Percentiles rank a stretch among this genome's conserved stretches.
phyloP scores from a whole-genome alignment of 768 basidiomycete species.

The Boletus rubroflammeus region DNA sequence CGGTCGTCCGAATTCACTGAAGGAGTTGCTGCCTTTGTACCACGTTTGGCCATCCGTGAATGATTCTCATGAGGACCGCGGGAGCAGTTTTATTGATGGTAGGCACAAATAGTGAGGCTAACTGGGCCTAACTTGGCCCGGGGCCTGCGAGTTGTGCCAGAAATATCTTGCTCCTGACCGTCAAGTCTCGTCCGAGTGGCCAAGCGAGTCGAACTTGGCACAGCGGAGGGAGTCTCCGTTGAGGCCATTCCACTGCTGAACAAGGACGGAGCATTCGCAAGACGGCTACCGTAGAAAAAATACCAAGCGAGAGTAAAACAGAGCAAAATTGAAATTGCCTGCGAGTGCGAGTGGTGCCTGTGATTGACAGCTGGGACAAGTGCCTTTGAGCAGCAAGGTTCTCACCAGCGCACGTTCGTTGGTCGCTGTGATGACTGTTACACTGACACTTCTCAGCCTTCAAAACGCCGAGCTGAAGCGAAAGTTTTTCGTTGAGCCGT shows the following conservation, averaged over 20 bases:
- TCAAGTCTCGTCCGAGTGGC: neutral
- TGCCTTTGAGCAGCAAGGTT: neutral
- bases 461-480: neutral
- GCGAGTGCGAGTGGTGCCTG: neutral
- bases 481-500: neutral
- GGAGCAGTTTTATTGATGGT: neutral
- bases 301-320: neutral
- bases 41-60: neutral
- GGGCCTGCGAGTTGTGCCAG: neutral
- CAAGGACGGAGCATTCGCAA: neutral
- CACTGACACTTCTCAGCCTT: neutral
- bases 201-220: neutral
- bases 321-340: no score
- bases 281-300: neutral
- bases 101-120: neutral
- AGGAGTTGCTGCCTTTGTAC: neutral
- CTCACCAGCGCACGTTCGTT: constrained; percentile 4
- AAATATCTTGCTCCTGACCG: neutral
- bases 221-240: neutral
- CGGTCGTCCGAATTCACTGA: neutral
- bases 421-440: neutral
- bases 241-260: neutral
- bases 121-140: no score
- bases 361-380: neutral
- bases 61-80: neutral